phyloP scores from a whole-genome alignment of 2,329 filamentous ascomycete species.

The Cladosporium sp. region DNA sequence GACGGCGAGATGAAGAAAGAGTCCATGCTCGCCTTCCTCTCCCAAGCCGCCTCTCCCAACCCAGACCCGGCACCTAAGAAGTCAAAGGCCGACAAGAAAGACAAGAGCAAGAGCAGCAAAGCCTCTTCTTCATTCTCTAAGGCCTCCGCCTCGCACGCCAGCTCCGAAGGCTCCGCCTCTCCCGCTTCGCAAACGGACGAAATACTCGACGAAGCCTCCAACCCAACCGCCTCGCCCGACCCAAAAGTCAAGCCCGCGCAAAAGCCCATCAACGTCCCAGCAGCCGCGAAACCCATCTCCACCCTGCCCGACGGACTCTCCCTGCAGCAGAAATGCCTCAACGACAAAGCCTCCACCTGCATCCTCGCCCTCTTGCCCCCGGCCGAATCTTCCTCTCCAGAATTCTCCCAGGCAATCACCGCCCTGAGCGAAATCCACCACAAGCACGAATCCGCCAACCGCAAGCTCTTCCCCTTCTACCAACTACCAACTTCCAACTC shows the following conservation, averaged over 20 bases:
- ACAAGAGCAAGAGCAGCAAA: constrained; percentile 40
- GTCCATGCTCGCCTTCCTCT: constrained; percentile 75
- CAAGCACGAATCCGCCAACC: constrained; percentile 65
- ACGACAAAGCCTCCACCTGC: constrained; percentile 73
- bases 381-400: constrained; percentile 40
- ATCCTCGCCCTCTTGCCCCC: constrained; percentile 68
- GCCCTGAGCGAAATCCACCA: constrained; percentile 69
- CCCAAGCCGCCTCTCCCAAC: constrained; percentile 73
- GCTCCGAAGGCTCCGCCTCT: constrained; percentile 44
- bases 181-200: constrained; percentile 48
- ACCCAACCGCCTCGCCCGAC: constrained; percentile 53
- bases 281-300: constrained; percentile 58
- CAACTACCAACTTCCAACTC: constrained; percentile 62
- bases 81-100: constrained; percentile 43
- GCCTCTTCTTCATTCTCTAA: constrained; percentile 47
- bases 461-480: constrained; percentile 78
- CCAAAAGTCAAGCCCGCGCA: constrained; percentile 43
- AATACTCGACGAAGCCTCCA: constrained; percentile 43
- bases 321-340: constrained; percentile 68
- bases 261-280: constrained; percentile 49
- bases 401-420: constrained; percentile 41
- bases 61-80: constrained; percentile 60
- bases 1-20: constrained; percentile 83
- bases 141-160: constrained; percentile 49
- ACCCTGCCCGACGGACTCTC: constrained; percentile 60